These are phyloP conservation scores for Fusarium palustre DNA, from an alignment of 2,329 filamentous ascomycete species.

Conservation along the genomic window DNA sequence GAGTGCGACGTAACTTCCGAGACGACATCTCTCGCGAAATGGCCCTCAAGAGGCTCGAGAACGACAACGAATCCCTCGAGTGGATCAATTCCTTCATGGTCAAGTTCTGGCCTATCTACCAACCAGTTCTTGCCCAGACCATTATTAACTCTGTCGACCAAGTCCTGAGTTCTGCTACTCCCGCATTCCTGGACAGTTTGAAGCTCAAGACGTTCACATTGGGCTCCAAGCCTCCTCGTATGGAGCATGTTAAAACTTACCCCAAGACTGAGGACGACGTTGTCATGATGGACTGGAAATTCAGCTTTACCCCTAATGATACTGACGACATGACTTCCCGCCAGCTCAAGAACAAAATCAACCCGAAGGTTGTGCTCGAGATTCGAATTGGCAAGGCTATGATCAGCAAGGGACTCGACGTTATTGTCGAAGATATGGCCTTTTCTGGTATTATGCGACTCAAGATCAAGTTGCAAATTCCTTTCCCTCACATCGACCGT, in stretches of 20 bases:
- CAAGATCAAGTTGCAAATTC: constrained; percentile 96
- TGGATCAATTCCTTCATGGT: constrained; percentile 99
- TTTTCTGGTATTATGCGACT: constrained; percentile 96
- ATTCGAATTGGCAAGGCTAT: constrained; percentile 95
- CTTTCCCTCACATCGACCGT: constrained; percentile 94
- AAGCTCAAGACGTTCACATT: constrained; percentile 94
- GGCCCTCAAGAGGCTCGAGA: constrained; percentile 87
- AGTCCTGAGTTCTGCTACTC: constrained; percentile 91
- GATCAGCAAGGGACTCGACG: constrained; percentile 95
- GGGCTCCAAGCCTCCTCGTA: constrained; percentile 91
- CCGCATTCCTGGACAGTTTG: constrained; percentile 91
- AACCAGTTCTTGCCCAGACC: constrained; percentile 90
- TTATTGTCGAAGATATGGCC: constrained; percentile 98
- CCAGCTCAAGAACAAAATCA: constrained; percentile 94
- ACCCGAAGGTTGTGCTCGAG: constrained; percentile 95
- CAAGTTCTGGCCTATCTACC: constrained; percentile 99
- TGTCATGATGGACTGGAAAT: constrained; percentile 99
- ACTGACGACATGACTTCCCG: constrained; percentile 88
- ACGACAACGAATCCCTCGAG: constrained; percentile 90
- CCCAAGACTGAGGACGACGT: constrained; percentile 95
- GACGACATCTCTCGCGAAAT: constrained; percentile 93
- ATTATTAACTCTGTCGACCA: constrained; percentile 96
- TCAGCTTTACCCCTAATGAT: constrained; percentile 98
- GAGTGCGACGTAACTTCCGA: constrained; percentile 93
- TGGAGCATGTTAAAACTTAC: constrained; percentile 99